Evolutionary conservation across 768 basidiomycete species (phyloP), one percentile per base, ranked within the genome.

Genomic region (Suillus decipiens): DNA sequence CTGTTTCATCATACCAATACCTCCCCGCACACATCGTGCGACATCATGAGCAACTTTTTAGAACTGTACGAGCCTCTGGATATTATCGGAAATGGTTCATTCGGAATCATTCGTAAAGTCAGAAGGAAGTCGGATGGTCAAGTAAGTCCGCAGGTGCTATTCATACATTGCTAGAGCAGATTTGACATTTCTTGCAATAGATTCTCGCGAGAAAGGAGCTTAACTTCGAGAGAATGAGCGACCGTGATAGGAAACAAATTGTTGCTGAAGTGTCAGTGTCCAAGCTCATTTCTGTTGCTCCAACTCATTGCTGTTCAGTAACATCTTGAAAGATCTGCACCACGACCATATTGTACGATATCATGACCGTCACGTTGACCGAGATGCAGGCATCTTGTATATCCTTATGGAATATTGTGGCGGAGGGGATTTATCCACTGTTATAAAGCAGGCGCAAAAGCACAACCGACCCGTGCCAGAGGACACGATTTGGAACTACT

Each of bases 391-490:
- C 24, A 92, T 95, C 62, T 86, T 99, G 50, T 99, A 98, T 75
- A 98, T 99, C 65, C 82, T 99, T 68, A 99, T 99, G 97, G 97
- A 99, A 79, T 99, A 94, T 74, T 99, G 97, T 72, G 95, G 94
- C 5, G 96, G 95, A 24, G 97, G 97, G 14, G 97, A 99, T 79
- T 84, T 99, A 60, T 93, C 93, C 1, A 80, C 84, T 41, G 77
- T 97, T 70, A 97, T 99, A 75, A 92, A 93, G 71, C 88, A 87
- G 65, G 85, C 91, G 1, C 75, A 80, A 64, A 88, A 87, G 71
- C 80, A 85, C 61, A 86, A 83, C 63, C 83, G 90, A 59, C 85
- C 87, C 2, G 86, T 98, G 60, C 84, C 93, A 1, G 97, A 99
- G 78, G 95, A 97, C 65, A 90, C 90, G 8, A 86, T 99, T 47